These are phyloP conservation scores for Eimeria maxima DNA, from an alignment of 169 alveolate species.

Conservation along the genomic window DNA sequence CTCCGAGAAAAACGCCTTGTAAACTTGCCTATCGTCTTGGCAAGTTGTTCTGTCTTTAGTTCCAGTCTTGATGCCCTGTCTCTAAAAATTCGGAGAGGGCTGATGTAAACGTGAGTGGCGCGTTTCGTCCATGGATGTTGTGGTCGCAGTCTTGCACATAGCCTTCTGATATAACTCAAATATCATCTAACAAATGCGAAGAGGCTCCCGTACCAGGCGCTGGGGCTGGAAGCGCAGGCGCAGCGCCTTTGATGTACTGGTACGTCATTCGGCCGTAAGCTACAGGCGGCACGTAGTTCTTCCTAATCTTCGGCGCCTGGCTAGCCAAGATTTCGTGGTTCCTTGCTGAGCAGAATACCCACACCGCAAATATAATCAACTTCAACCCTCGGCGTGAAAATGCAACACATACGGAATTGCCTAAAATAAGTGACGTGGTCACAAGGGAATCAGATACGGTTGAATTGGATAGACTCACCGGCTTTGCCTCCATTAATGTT, in stretches of 20 bases:
- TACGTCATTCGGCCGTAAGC: conserved; percentile 82
- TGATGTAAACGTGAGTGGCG: not conserved
- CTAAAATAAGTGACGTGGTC: not conserved
- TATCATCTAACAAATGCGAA: conserved; percentile 72
- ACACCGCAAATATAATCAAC: not conserved
- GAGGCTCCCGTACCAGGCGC: conserved; percentile 76
- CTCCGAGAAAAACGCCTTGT: not conserved
- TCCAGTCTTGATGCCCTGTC: not conserved
- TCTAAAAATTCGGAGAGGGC: not conserved
- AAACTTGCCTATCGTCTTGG: not conserved
- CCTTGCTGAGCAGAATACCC: conserved; percentile 48
- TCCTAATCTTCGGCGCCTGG: conserved; percentile 72
- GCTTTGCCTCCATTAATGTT: conserved; percentile 80
- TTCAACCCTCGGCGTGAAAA: too few relatives aligned
- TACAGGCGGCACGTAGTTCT: conserved; percentile 71
- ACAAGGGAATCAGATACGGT: not conserved
- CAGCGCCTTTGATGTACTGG: conserved; percentile 79
- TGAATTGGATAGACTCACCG: conserved; percentile 25
- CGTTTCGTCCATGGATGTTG: not conserved
- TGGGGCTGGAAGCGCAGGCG: conserved; percentile 64
- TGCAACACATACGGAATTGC: not conserved
- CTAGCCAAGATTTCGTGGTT: conserved; percentile 57
- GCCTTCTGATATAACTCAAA: not conserved
- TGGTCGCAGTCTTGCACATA: not conserved
- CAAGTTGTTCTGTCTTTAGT: not conserved